Evolutionary conservation across 2,329 filamentous ascomycete species (phyloP).

Genomic region (Phialophora expanda): DNA sequence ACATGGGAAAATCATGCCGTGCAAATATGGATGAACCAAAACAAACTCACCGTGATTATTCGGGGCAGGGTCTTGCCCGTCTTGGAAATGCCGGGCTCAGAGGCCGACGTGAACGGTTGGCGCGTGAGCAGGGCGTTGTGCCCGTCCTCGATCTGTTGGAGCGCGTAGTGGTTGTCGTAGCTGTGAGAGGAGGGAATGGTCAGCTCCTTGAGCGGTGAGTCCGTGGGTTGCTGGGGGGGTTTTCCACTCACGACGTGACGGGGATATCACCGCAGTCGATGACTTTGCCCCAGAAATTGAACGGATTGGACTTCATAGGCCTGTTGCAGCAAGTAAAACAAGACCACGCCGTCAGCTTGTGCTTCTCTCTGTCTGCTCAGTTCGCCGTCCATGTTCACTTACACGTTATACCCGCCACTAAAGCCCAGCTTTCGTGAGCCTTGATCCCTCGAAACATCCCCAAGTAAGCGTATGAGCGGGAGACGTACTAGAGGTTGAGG

Average conservation of each 20-base stretch:
- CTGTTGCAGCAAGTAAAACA: slow-evolving; percentile 11
- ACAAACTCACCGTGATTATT: slow-evolving; percentile 65
- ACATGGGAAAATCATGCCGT: too few relatives aligned
- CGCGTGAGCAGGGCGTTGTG: slow-evolving; percentile 77
- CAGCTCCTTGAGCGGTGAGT: neutral
- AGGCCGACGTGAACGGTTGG: slow-evolving; percentile 69
- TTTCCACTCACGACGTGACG: slow-evolving; percentile 74
- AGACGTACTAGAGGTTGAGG: slow-evolving; percentile 81
- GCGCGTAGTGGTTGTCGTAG: slow-evolving; percentile 81
- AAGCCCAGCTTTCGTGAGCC: slow-evolving; percentile 56
- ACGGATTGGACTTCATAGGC: slow-evolving; percentile 77
- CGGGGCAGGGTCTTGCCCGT: slow-evolving; percentile 77
- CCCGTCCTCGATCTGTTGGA: slow-evolving; percentile 84
- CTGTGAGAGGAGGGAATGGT: slow-evolving; percentile 47
- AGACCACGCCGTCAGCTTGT: neutral
- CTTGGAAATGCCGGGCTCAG: slow-evolving; percentile 70
- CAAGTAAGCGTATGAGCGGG: slow-evolving; percentile 39
- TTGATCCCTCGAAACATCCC: slow-evolving; percentile 37
- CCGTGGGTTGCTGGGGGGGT: neutral
- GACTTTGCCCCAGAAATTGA: slow-evolving; percentile 79
- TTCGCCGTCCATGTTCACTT: slow-evolving; percentile 10
- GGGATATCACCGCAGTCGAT: slow-evolving; percentile 85
- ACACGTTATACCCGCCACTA: slow-evolving; percentile 84
- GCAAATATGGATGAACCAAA: too few relatives aligned
- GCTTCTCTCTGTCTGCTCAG: neutral